Evolutionary conservation across 2,329 filamentous ascomycete genomes (phyloP).

Genomic region (Trichoderma koningiopsis): DNA sequence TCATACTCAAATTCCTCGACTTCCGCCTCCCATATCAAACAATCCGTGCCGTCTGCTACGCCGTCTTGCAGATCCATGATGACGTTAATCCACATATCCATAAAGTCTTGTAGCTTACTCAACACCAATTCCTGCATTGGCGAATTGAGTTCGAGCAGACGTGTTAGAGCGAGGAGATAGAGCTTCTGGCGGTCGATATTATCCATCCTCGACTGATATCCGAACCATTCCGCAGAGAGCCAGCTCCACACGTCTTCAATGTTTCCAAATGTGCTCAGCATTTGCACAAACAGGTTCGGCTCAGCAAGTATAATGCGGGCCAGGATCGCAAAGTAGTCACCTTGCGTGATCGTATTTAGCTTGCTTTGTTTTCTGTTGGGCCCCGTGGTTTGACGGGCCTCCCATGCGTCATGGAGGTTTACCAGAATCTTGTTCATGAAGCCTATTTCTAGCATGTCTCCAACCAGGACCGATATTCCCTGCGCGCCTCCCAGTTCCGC

Average conservation of each 20-base stretch:
- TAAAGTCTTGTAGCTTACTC: slow-evolving; percentile 68
- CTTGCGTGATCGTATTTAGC: slow-evolving; percentile 74
- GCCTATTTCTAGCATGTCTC: slow-evolving; percentile 65
- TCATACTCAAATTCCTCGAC: slow-evolving; percentile 54
- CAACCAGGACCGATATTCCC: slow-evolving; percentile 64
- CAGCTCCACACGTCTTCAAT: slow-evolving; percentile 60
- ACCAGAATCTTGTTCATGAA: slow-evolving; percentile 66
- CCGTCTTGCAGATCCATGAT: slow-evolving; percentile 67
- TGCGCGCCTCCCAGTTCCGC: slow-evolving; percentile 61
- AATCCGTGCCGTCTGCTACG: slow-evolving; percentile 53
- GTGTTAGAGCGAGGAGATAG: slow-evolving; percentile 71
- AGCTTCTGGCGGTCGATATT: slow-evolving; percentile 69
- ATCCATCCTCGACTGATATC: slow-evolving; percentile 67
- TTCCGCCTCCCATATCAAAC: slow-evolving; percentile 50
- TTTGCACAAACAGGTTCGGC: slow-evolving; percentile 66
- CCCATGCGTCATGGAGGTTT: slow-evolving; percentile 67
- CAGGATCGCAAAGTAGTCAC: slow-evolving; percentile 83
- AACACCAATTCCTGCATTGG: slow-evolving; percentile 61
- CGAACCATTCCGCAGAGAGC: slow-evolving; percentile 67
- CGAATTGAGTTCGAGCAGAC: slow-evolving; percentile 66
- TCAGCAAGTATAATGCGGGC: slow-evolving; percentile 76
- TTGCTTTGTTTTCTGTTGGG: slow-evolving; percentile 70
- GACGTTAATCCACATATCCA: slow-evolving; percentile 74
- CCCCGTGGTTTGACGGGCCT: slow-evolving; percentile 78
- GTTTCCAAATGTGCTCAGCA: slow-evolving; percentile 51